Evolutionary conservation across 345 rosid genomes (phyloP), one percentile per base, ranked within the genome.

Genomic region (Citrus glauca): DNA sequence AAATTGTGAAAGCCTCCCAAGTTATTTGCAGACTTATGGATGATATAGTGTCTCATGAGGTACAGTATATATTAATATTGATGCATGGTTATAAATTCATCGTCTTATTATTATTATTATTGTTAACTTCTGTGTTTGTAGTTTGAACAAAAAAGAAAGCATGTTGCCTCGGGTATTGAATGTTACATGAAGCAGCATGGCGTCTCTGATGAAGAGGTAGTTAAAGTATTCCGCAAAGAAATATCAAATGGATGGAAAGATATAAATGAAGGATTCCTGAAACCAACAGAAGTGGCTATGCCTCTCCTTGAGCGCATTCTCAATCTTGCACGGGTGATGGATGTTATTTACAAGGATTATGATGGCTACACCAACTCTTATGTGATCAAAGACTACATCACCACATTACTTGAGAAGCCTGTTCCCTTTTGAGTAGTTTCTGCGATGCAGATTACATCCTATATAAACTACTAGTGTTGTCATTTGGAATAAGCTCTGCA

Each of bases 201-300:
- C 8, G 66, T 68, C 4, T 13, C 75, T 16, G 63, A 81, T 14
- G 57, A 78, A 62, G 75, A 50, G 35, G 68, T 60, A 1, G 20
- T 59, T 2, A 11, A 63, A n/a, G 22, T 67, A 9, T 42, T 81
- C 10, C 48, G 42, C 14, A 65, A 22, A 60, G 8, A 30, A 28
- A 33, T 82, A 2, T 30, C 20, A 0, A 24, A 77, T 35, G 81
- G 79, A 7, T 83, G 86, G 79, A 80, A 83, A 59, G 86, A 80
- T 63, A 59, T 83, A 20, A 83, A 77, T 16, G 61, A 73, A 24
- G 83, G 70, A 57, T 80, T 75, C 11, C 25, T 80, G 2, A 16
- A 53, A 7, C 79, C 83, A 16, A 57, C 50, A 5, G 35, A 45
- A 4, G 65, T 77, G 6, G 72, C 71, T 1, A 20, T 16, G 75